Percentiles rank a stretch among this genome's conserved stretches.
These are phyloP conservation scores for Alternaria infectoria DNA, from an alignment of 2,329 filamentous ascomycete genomes.

Conservation along the genomic window DNA sequence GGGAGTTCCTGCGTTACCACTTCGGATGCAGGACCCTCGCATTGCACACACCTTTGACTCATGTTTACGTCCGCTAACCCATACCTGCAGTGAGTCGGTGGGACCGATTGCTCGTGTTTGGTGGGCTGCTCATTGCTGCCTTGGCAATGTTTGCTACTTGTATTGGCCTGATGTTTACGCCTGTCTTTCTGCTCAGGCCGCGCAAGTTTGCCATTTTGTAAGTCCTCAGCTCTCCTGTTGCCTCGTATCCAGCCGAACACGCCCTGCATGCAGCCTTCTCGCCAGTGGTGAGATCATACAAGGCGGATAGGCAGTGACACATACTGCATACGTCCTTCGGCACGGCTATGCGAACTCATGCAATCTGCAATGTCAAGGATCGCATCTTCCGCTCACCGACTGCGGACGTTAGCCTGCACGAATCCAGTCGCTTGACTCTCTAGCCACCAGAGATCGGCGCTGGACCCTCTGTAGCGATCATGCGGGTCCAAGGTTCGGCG, in stretches of 20 bases:
- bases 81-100: slow-evolving; percentile 81
- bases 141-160: slow-evolving; percentile 91
- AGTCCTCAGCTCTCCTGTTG: slow-evolving; percentile 58
- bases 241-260: slow-evolving; percentile 16
- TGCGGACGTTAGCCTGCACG: slow-evolving; percentile 20
- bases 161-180: slow-evolving; percentile 81
- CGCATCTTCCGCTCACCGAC: slow-evolving; percentile 16
- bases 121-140: slow-evolving; percentile 53
- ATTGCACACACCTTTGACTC: slow-evolving; percentile 35
- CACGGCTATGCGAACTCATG: slow-evolving; percentile 42
- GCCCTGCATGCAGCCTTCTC: slow-evolving; percentile 27
- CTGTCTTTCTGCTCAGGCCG: slow-evolving; percentile 75
- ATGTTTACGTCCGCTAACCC: slow-evolving; percentile 40
- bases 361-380: slow-evolving; percentile 28
- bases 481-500: slow-evolving; percentile 49
- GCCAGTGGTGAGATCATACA: slow-evolving; percentile 17
- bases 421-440: slow-evolving; percentile 41
- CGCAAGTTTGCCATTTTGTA: slow-evolving; percentile 97
- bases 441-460: slow-evolving; percentile 46
- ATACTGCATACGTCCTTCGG: slow-evolving; percentile 31
- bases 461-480: slow-evolving; percentile 48
- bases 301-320: slow-evolving; percentile 37
- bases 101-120: slow-evolving; percentile 94
- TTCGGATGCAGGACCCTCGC: slow-evolving; percentile 47
- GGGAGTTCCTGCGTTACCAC: slow-evolving; percentile 53